phyloP scores from a whole-genome alignment of 495 filamentous ascomycete species.

The Astrocystis sublimbata region DNA sequence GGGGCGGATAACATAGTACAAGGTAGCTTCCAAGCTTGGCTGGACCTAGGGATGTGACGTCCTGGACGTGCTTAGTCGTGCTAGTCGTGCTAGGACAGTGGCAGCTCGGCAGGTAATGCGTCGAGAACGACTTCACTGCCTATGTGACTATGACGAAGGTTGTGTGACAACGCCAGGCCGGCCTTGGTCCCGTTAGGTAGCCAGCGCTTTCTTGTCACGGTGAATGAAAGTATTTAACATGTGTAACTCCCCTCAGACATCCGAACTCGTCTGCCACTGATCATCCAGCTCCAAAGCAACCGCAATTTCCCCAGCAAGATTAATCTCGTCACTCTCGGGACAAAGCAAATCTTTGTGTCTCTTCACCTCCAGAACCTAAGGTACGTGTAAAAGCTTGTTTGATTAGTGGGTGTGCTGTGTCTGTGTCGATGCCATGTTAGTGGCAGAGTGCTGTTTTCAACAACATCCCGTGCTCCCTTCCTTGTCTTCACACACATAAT shows the following conservation, averaged over 20 bases:
- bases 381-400: too few relatives aligned
- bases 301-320: not conserved
- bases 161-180: constrained; percentile 8
- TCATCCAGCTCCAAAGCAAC: not conserved
- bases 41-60: not conserved
- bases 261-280: not conserved
- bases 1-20: not conserved
- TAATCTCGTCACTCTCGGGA: not conserved
- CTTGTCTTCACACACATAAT: too few relatives aligned
- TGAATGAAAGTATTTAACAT: constrained; percentile 1
- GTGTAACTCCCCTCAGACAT: not conserved
- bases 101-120: too few relatives aligned
- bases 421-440: too few relatives aligned
- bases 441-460: too few relatives aligned
- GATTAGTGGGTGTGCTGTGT: too few relatives aligned
- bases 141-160: constrained; percentile 8
- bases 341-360: not conserved
- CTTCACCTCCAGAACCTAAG: too few relatives aligned
- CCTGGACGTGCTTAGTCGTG: not conserved
- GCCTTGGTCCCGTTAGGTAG: not conserved
- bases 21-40: not conserved
- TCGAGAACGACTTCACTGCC: not conserved
- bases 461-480: too few relatives aligned
- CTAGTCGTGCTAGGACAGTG: too few relatives aligned
- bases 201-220: too few relatives aligned